Percentiles rank a stretch among this genome's conserved stretches.
Conservation (phyloP, 768 basidiomycete genomes). For the Termitomyces sp. region DNA sequence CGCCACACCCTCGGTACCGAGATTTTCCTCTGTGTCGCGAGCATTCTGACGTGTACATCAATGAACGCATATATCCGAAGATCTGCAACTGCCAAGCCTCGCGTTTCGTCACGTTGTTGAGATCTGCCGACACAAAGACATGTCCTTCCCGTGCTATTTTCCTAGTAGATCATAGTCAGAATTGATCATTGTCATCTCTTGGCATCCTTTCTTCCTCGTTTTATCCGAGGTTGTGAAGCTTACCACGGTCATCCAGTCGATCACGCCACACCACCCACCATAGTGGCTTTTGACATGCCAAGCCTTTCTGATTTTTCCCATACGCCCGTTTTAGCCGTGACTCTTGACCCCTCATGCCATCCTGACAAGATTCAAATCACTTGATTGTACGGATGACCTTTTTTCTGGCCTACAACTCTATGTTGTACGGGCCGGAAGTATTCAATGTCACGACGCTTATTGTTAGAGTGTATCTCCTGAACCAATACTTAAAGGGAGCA, state of each 20-base stretch:
- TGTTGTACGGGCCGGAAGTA: neutral
- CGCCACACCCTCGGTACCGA: no score
- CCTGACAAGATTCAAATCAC: constrained; percentile 1
- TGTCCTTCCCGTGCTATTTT: neutral
- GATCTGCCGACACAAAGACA: neutral
- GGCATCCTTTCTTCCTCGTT: constrained; percentile 6
- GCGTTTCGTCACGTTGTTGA: no score
- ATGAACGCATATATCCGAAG: no score
- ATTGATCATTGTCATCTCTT: neutral
- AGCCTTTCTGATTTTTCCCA: neutral
- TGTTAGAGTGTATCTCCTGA: neutral
- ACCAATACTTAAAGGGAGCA: neutral
- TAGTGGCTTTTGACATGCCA: constrained; percentile 3
- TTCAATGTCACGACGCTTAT: neutral
- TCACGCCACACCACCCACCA: constrained; percentile 4
- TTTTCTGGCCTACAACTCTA: neutral
- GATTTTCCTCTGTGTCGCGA: no score
- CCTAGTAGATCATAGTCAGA: neutral
- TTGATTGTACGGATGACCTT: constrained; percentile 7
- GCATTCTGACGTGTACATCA: no score
- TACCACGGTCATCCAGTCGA: neutral
- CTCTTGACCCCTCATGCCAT: neutral
- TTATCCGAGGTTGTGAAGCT: constrained; percentile 14
- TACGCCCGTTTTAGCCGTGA: neutral
- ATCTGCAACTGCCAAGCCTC: no score